Conservation (phyloP, 1,139 yeast species). For the Taphrina betulina region DNA sequence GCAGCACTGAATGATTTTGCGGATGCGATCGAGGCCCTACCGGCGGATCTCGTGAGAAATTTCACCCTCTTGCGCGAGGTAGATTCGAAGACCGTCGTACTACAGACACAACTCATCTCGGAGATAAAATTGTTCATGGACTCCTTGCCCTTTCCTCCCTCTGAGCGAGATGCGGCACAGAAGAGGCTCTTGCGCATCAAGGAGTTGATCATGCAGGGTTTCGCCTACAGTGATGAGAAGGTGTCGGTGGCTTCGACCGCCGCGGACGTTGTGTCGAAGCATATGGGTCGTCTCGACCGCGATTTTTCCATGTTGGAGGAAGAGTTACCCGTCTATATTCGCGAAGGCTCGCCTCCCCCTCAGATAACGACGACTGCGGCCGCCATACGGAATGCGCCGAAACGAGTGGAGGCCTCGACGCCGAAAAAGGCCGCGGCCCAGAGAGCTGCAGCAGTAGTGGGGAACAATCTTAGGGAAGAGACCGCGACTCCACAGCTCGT, state of each 20-base stretch:
- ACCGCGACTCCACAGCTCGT: constrained; percentile 23
- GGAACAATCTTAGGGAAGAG: constrained; percentile 18
- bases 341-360: constrained; percentile 29
- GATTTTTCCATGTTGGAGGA: constrained; percentile 73
- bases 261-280: constrained; percentile 69
- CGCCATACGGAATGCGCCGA: constrained; percentile 30
- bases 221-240: constrained; percentile 93
- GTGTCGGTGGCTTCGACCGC: constrained; percentile 97
- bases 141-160: constrained; percentile 14
- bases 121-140: constrained; percentile 25
- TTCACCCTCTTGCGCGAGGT: constrained; percentile 87
- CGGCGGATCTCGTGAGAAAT: constrained; percentile 76
- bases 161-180: constrained; percentile 5
- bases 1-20: constrained; percentile 91
- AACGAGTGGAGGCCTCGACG: constrained; percentile 26
- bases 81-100: constrained; percentile 83
- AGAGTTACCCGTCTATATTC: constrained; percentile 48
- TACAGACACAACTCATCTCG: constrained; percentile 19
- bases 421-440: constrained; percentile 20
- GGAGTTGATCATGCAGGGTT: constrained; percentile 56
- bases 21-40: constrained; percentile 90
- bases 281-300: constrained; percentile 70
- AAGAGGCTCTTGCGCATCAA: constrained; percentile 41
- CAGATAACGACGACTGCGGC: constrained; percentile 28
- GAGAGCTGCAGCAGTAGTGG: constrained; percentile 5